phyloP scores from a whole-genome alignment of 257 asterid species.

The Plantago major region DNA sequence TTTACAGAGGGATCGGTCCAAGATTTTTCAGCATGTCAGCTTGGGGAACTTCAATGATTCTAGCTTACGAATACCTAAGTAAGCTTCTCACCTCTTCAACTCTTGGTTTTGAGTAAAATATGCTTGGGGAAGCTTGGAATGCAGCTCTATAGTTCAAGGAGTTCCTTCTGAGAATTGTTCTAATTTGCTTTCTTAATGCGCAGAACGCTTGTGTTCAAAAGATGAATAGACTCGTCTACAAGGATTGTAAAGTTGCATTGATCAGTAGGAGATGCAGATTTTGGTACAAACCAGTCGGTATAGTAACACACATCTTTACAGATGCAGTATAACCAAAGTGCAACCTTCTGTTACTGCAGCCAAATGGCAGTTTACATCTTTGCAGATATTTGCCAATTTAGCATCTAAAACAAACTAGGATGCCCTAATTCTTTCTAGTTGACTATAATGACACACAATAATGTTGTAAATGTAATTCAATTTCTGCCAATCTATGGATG shows the following conservation, averaged over 20 bases:
- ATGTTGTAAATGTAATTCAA: no score
- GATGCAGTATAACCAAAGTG: slow-evolving; percentile 1
- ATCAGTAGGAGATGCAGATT: not conserved
- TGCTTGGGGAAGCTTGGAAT: not conserved
- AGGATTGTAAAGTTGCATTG: not conserved
- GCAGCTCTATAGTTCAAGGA: not conserved
- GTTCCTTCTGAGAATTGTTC: not conserved
- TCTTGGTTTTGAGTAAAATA: not conserved
- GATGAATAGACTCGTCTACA: not conserved
- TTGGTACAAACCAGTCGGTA: not conserved
- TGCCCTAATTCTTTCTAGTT: no score
- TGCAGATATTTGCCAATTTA: no score
- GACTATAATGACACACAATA: no score
- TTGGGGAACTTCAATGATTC: slow-evolving; percentile 83
- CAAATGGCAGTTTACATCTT: not conserved
- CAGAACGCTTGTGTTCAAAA: slow-evolving; percentile 11
- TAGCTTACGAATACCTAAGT: slow-evolving; percentile 54
- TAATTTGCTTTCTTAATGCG: not conserved
- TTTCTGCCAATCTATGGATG: not conserved
- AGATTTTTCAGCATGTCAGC: slow-evolving; percentile 82
- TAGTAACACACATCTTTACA: not conserved
- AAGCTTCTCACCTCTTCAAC: not conserved
- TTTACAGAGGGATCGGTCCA: slow-evolving; percentile 83
- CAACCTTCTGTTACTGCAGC: not conserved
- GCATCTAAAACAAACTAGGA: no score